Base-by-base conservation (phyloP, 179 eudicot genomes). In the Sideroxylon spinosum region DNA sequence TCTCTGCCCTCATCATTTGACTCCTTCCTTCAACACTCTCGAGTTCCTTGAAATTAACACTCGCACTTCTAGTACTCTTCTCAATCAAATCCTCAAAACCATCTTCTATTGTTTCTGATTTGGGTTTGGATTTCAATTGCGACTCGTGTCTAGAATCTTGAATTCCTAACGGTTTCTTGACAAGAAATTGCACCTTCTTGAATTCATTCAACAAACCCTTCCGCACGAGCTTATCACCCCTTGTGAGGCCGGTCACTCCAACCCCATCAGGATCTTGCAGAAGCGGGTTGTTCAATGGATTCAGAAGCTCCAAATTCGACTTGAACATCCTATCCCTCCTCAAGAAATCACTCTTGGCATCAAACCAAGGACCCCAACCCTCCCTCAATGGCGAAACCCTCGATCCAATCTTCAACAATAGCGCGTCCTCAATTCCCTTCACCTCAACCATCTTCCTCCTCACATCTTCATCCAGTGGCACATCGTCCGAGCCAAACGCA, bases 361-460 rank as follows among this genome's bases (percentile, higher is more conserved):
- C 98, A 83, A 94, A 94, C 98, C 98, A 94, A 20, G 87, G 79
- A 9, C 98, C 98, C 98, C 98, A 94, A 7, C 97, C 98, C 49
- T 92, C 92, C 80, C 93, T 83, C 75, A 94, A 72, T 0, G 86
- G 88, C 2, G 94, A 92, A 81, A 80, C 85, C 67, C 78, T 80
- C 17, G 84, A 74, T 0, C 89, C 86, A 11, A 84, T 81, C 79
- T 87, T 94, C 84, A 94, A 76, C 80, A 94, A 77, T 20, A 94
- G 86, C 1, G 87, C 91, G 76, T 94, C 98, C 84, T 94, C 97
- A 29, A 94, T 68, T 23, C 83, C 88, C 53, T 62, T 80, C 62
- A 92, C 85, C 37, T 85, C 81, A 13, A 85, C 76, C 82, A 89
- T 66, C 80, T 91, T 92, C 79, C 78, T 84, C 86, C 92, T 82